phyloP scores from a whole-genome alignment of 352 stramenopile species.

The Elongisporangium undulatum region DNA sequence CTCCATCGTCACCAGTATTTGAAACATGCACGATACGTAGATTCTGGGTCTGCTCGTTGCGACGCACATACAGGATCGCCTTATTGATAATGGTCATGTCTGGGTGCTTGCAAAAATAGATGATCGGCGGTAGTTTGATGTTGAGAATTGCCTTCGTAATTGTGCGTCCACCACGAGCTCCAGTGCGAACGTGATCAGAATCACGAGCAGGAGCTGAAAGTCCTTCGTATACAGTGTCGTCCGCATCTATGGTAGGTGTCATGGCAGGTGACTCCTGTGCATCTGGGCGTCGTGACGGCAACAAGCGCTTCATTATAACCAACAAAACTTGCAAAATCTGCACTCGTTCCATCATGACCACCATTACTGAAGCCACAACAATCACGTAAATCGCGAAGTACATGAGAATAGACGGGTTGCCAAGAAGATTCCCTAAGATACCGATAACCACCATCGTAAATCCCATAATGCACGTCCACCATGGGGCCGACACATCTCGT shows the following conservation, averaged over 20 bases:
- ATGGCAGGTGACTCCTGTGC: slow-evolving; percentile 1
- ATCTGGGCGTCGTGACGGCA: slow-evolving; percentile 21
- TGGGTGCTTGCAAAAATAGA: slow-evolving; percentile 89
- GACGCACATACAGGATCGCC: slow-evolving; percentile 85
- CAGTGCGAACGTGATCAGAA: slow-evolving; percentile 19
- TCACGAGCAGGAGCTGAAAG: neutral
- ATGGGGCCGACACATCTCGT: slow-evolving; percentile 53
- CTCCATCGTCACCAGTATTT: slow-evolving; percentile 24
- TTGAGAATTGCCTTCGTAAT: slow-evolving; percentile 36
- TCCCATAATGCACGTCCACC: slow-evolving; percentile 37
- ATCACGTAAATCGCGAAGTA: slow-evolving; percentile 60
- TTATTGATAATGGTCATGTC: slow-evolving; percentile 91
- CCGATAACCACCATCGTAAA: slow-evolving; percentile 37
- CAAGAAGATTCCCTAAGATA: slow-evolving; percentile 46
- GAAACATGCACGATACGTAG: slow-evolving; percentile 83
- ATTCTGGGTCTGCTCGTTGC: slow-evolving; percentile 86
- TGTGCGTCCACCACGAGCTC: slow-evolving; percentile 34
- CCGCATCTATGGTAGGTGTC: slow-evolving; percentile 18
- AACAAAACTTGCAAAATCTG: slow-evolving; percentile 29
- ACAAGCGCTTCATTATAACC: slow-evolving; percentile 25
- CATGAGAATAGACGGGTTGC: slow-evolving; percentile 38
- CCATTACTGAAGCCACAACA: slow-evolving; percentile 30
- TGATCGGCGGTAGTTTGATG: slow-evolving; percentile 74
- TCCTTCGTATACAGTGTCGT: slow-evolving; percentile 3
- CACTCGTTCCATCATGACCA: slow-evolving; percentile 54